Base-by-base conservation (phyloP, 139 green algal genomes). In the Micractinium sp. region DNA sequence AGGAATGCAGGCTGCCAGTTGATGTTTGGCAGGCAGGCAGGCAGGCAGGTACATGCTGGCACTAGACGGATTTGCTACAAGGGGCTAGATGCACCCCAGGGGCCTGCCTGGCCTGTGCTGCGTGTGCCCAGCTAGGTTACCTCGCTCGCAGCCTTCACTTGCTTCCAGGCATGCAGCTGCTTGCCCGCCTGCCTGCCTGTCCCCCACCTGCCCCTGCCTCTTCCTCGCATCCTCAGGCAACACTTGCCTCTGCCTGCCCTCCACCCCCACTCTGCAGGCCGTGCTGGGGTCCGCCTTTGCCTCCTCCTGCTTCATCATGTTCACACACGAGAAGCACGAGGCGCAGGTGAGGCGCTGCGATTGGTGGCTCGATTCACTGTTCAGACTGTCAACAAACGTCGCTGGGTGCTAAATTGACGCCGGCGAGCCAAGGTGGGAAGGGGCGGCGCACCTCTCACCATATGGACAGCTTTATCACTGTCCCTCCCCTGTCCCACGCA, bases 261-360 rank as follows among this genome's bases (percentile, higher is more conserved):
- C 0, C 77, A 35, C 38, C 27, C 20, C 36, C 29, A 4, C 36
- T 1, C 67, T 20, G 81, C 81, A 93, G 38, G 87, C 69, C 0
- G 92, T 93, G 76, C 60, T 91, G 53, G 81, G 67, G 15, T 25
- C 92, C 22, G 89, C 85, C 1, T 91, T 92, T 83, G 81, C 35
- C 13, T 56, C 87, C 38, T 81, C 90, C 47, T 60, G 73, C 22
- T 92, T 93, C 74, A 35, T 94, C 39, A 94, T 94, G 92, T 38
- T 69, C 5, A 74, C 85, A 9, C 92, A 94, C 73, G 82, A 91
- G 63, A 94, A 94, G 85, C 82, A 87, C 82, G 82, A 87, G 61
- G 61, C 82, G 14, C 82, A 79, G 82, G 82, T 87, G 63, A 41
- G 73, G 29, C 13, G 74, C 22, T 80, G 71, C 25, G n/a, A n/a